phyloP scores from a whole-genome alignment of 2,329 filamentous ascomycete genomes.

The Penicillium palitans region DNA sequence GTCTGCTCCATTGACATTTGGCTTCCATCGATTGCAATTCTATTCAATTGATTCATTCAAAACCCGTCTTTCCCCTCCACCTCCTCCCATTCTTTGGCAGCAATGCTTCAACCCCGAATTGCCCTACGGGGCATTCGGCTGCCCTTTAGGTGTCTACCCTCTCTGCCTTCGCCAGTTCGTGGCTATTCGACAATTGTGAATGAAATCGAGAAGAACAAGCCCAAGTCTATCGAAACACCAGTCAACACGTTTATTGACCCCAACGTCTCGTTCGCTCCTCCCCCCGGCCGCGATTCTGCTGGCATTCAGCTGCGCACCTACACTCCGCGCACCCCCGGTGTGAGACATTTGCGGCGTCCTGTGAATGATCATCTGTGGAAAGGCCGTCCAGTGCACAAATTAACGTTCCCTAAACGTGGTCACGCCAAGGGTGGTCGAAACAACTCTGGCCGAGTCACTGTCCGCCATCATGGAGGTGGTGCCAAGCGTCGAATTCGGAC shows the following conservation, averaged over 20 bases:
- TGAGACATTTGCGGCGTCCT: constrained; percentile 85
- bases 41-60: not conserved
- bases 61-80: not conserved
- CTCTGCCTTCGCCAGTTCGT: constrained; percentile 45
- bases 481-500: constrained; percentile 88
- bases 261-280: constrained; percentile 47
- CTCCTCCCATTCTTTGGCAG: constrained; percentile 10
- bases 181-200: constrained; percentile 53
- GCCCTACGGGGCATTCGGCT: constrained; percentile 54
- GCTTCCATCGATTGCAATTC: not conserved
- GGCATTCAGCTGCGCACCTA: constrained; percentile 71
- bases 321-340: constrained; percentile 87
- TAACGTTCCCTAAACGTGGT: constrained; percentile 91
- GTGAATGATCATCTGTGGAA: constrained; percentile 98
- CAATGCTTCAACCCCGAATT: constrained; percentile 68
- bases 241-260: constrained; percentile 32
- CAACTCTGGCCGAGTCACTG: constrained; percentile 78
- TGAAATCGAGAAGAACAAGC: constrained; percentile 38
- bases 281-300: constrained; percentile 44
- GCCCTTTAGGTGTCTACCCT: constrained; percentile 49
- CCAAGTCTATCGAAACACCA: constrained; percentile 31
- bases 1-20: constrained; percentile 7
- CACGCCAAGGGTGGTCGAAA: constrained; percentile 92
- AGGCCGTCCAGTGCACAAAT: constrained; percentile 74
- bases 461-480: constrained; percentile 89